Conservation (phyloP, 371 early-diverging fungal species). For the Apophysomyces elegans region DNA sequence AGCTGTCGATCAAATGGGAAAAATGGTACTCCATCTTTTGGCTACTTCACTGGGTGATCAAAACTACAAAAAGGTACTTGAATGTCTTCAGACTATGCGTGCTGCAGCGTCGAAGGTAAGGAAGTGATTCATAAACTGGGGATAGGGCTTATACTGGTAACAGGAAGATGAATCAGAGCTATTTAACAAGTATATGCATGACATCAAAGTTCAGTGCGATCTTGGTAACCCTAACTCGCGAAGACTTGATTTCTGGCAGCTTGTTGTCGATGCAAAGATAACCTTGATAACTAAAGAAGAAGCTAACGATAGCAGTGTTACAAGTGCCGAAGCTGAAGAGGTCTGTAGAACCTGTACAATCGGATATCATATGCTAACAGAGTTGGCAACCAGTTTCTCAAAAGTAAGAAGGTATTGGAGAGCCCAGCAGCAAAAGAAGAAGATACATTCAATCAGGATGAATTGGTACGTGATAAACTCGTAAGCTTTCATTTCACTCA, state of each 20-base stretch:
- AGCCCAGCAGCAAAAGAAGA: not conserved
- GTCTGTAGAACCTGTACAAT: slow-evolving; percentile 18
- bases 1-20: slow-evolving; percentile 64
- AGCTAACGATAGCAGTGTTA: slow-evolving; percentile 31
- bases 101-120: slow-evolving; percentile 36
- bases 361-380: not conserved
- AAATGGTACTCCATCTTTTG: slow-evolving; percentile 50
- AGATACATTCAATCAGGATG: not conserved
- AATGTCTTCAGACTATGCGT: slow-evolving; percentile 58
- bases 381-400: not conserved
- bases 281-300: slow-evolving; percentile 48
- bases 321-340: slow-evolving; percentile 33
- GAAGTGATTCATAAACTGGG: not conserved
- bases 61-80: slow-evolving; percentile 54
- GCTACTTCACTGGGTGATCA: slow-evolving; percentile 60
- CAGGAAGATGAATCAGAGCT: slow-evolving; percentile 42
- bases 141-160: not conserved
- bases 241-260: slow-evolving; percentile 44
- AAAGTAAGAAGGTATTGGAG: not conserved
- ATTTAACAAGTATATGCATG: slow-evolving; percentile 48
- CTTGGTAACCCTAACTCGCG: slow-evolving; percentile 21
- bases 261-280: slow-evolving; percentile 29
- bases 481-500: not conserved
- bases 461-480: not conserved
- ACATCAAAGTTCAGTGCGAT: slow-evolving; percentile 32